Percentiles rank a stretch among this genome's conserved stretches.
Conservation (phyloP, 139 green algal species). For the Coelastrella sp. region DNA sequence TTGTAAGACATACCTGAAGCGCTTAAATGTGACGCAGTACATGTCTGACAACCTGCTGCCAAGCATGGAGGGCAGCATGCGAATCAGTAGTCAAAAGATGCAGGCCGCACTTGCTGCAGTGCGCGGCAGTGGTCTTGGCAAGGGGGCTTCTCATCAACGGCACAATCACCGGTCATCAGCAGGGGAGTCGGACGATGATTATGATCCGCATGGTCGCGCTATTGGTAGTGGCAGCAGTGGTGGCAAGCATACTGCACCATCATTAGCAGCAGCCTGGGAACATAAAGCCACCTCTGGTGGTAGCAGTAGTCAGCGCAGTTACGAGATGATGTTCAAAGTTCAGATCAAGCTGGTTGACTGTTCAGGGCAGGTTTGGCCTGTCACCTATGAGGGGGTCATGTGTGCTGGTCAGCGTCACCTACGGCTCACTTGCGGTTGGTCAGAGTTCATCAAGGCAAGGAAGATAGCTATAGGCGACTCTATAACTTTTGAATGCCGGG, state of each 20-base stretch:
- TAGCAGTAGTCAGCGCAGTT: conserved; percentile 25
- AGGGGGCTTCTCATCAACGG: no score
- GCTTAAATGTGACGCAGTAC: conserved; percentile 56
- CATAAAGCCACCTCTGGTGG: no score
- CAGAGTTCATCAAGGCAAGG: conserved; percentile 56
- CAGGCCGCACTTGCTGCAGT: conserved; percentile 19
- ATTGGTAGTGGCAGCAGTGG: neutral
- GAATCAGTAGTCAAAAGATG: conserved; percentile 44
- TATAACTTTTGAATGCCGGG: conserved; percentile 58
- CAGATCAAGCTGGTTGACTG: conserved; percentile 50
- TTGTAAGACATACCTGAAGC: conserved; percentile 56
- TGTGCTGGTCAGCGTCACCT: conserved; percentile 59
- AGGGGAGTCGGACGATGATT: conserved; percentile 27
- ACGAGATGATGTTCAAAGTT: conserved; percentile 58
- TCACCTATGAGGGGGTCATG: conserved; percentile 65
- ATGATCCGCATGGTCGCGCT: conserved; percentile 1
- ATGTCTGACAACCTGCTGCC: conserved; percentile 57
- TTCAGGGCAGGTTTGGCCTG: neutral
- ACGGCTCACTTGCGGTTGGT: conserved; percentile 62
- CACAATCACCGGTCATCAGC: conserved; percentile 1
- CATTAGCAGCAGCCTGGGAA: no score
- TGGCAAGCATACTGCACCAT: neutral
- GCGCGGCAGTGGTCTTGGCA: neutral
- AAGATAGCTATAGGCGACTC: conserved; percentile 47
- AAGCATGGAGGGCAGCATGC: conserved; percentile 45